A percentile compares a stretch with the other conserved stretches of the same genome.
Conservation (phyloP, 2,329 filamentous ascomycete genomes). For the Aspergillus brunneoviolaceus region DNA sequence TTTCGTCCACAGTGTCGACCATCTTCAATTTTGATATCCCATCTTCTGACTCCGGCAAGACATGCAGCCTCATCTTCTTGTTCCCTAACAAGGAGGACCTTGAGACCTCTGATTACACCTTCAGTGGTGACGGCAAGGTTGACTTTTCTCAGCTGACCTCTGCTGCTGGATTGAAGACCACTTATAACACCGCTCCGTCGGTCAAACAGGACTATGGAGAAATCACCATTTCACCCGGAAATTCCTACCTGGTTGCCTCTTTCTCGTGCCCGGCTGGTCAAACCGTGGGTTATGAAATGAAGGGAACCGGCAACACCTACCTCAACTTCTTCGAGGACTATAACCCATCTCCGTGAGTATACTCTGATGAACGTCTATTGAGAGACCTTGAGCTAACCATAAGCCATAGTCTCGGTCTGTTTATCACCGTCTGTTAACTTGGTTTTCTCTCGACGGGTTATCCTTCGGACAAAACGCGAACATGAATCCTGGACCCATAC, state of each 20-base stretch:
- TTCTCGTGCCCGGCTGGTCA: constrained; percentile 57
- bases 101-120: constrained; percentile 59
- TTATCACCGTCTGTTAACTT: constrained; percentile 43
- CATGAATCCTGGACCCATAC: constrained; percentile 17
- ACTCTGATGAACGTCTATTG: not conserved
- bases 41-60: constrained; percentile 53
- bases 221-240: constrained; percentile 52
- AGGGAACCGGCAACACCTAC: constrained; percentile 49
- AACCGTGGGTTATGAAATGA: constrained; percentile 55
- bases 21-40: constrained; percentile 72
- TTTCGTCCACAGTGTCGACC: constrained; percentile 54
- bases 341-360: constrained; percentile 51
- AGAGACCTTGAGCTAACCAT: constrained; percentile 10
- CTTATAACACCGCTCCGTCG: constrained; percentile 54
- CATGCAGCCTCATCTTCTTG: constrained; percentile 65
- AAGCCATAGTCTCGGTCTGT: constrained; percentile 39
- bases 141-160: constrained; percentile 53
- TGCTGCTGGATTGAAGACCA: constrained; percentile 51
- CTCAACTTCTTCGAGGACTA: constrained; percentile 66
- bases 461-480: constrained; percentile 8
- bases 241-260: constrained; percentile 54
- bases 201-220: constrained; percentile 47
- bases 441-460: constrained; percentile 5
- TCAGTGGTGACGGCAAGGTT: constrained; percentile 55
- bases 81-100: constrained; percentile 59